Evolutionary conservation across 371 early-diverging fungal species (phyloP), one percentile per base, ranked within the genome.

Genomic region (Mortierella sp.): DNA sequence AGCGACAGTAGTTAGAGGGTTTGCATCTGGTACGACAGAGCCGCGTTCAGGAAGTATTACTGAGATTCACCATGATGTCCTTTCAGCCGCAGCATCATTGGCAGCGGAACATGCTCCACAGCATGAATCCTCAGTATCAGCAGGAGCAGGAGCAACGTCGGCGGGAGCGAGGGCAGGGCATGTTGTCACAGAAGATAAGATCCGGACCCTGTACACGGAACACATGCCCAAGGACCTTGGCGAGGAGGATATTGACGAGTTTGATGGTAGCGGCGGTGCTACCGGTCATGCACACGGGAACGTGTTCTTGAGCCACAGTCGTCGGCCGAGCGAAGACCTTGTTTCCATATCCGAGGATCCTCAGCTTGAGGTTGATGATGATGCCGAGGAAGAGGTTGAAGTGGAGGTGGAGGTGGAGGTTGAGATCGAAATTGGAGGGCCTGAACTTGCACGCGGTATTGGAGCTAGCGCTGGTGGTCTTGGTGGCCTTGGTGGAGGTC

Each of bases 211-310:
- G 75, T 84, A 76, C 68, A 81, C 81, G 16, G 85, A 84, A 74
- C 81, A 77, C 48, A 84, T 84, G 85, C 85, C 85, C 47, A 84
- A 79, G 75, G 85, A 84, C 54, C 71, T 84, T 16, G 84, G 81
- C 3, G 81, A 84, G 44, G 84, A 80, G 1, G 79, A 76, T 4
- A 16, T 21, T 19, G 54, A 45, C 19, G 73, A 63, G 38, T 44
- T 19, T 8, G 58, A 48, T 28, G 80, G 52, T 31, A 52, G 24
- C 24, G 38, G 38, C n/a, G 19, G 54, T 34, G 38, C 63, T 24
- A 24, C 76, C 26, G 55, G 55, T 47, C 72, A 72, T 34, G 26
- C 54, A 3, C 76, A 58, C n/a, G 75, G 57, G 9, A 42, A 58
- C 16, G 54, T 28, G 8, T 52, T 74, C 24, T 24, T 65, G 68